phyloP scores from a whole-genome alignment of 352 stramenopile species.

The Hyaloperonospora arabidopsidis region DNA sequence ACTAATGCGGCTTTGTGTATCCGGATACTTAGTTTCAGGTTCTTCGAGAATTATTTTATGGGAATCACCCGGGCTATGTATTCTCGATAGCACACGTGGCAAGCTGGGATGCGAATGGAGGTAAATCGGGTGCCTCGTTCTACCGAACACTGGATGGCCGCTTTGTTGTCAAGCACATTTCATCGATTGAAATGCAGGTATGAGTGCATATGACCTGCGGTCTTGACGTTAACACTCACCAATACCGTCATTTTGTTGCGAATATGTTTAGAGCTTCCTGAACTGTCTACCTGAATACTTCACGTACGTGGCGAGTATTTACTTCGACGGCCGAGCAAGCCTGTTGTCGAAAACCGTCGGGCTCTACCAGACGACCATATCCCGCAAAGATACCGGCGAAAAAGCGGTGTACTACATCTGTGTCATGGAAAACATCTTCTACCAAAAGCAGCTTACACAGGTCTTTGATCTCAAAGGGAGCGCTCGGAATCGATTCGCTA shows the following conservation, averaged over 20 bases:
- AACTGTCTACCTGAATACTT: conserved; percentile 89
- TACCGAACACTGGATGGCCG: conserved; percentile 92
- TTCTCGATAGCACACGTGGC: conserved; percentile 77
- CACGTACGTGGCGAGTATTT: conserved; percentile 95
- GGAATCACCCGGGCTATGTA: conserved; percentile 52
- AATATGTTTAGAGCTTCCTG: conserved; percentile 59
- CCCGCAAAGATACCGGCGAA: conserved; percentile 85
- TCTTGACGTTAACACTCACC: conserved; percentile 6
- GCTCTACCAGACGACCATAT: conserved; percentile 96
- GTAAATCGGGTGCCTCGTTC: conserved; percentile 96
- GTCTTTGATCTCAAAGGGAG: conserved; percentile 99
- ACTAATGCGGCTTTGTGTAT: conserved; percentile 5
- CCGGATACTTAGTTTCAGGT: conserved; percentile 77
- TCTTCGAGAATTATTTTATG: conserved; percentile 87
- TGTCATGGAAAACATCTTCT: conserved; percentile 96
- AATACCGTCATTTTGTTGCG: not conserved
- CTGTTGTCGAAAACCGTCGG: conserved; percentile 96
- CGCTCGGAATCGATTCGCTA: conserved; percentile 89
- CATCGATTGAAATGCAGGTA: conserved; percentile 96
- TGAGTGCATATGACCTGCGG: not conserved
- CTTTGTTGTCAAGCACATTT: conserved; percentile 98
- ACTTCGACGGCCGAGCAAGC: conserved; percentile 91
- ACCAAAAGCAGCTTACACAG: conserved; percentile 87
- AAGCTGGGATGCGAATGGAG: conserved; percentile 90
- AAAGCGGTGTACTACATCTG: conserved; percentile 89